Base-by-base conservation (phyloP, 495 filamentous ascomycete species). In the Aspergillus mulundensis region DNA sequence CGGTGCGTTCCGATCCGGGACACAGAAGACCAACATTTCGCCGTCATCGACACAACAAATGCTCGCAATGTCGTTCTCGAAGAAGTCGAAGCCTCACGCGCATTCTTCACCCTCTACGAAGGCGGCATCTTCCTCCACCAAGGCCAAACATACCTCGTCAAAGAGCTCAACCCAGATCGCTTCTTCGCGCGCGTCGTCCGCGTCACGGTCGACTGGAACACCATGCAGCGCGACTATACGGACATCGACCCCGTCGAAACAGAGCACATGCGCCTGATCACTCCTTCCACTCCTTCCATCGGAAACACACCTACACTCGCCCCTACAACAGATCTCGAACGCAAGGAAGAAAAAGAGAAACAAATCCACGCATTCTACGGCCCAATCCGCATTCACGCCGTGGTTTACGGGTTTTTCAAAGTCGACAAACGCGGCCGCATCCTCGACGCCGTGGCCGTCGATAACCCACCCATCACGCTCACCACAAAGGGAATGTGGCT, bases 61-160 rank as follows among this genome's bases (percentile, higher is more conserved):
- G 82, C 83, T 47, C 83, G 82, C 36, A 97, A 97, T 69, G 67
- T 85, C 2, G 86, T 99, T 5, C 81, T 99, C 4, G 94, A 99
- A 77, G 90, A 96, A 69, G 81, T 97, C n/a, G 94, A 97, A 68
- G 90, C 91, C 15, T 94, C 90, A 6, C 85, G 95, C 16, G 94
- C 95, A 2, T 91, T 91, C 71, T 97, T 97, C 72, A 95, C 91
- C 39, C 84, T 97, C 60, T 97, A 97, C 67, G 93, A 97, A 76
- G 94, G 95, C 24, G 94, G 89, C 53, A 96, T 99, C 59, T 99
- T 96, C 79, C 81, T 97, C 6, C 95, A 97, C 69, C 92, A 97
- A 76, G 94, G 94, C 51, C 81, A 84, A 54, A 94, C 85, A 2
- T 99, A 95, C 68, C 82, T 99, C 1, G 87, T 99, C 51, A 87